Evolutionary conservation across 2,329 filamentous ascomycete genomes (phyloP), one percentile per base, ranked within the genome.

Genomic region (Sclerotinia spermophila): DNA sequence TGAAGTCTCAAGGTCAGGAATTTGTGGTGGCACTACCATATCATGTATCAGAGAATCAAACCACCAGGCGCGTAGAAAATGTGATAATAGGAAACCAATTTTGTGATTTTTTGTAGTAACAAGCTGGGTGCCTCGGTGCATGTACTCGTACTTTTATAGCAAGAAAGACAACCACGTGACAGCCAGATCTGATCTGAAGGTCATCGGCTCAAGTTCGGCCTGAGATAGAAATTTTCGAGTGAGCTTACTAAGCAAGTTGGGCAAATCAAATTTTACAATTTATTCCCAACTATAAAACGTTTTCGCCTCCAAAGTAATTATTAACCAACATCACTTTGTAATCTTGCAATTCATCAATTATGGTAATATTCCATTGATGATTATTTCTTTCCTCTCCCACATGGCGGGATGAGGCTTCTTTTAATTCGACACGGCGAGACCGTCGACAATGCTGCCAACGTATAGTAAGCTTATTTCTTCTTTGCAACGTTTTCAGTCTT

Each of bases 351-450:
- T 19, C 33, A 35, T 53, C 60, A 71, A 72, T 44, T 53, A 71
- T 75, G 60, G 64, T 76, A 68, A 75, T 73, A 71, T 71, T 72
- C 30, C 71, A 56, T 78, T 73, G 75, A 74, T 68, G 72, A 71
- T 64, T 45, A 62, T 44, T 64, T 67, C 51, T 71, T 40, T 30
- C 60, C 69, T 74, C 73, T 74, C 76, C 74, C 72, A 71, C 55
- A 73, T 67, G 74, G 74, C 73, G 74, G 77, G 71, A 87, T 91
- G 86, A 86, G 85, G 78, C 80, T 97, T 69, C 89, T 94, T 77
- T 85, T 97, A 76, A 88, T 97, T 77, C 90, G 94, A 70, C 94
- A 97, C 84, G 94, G 90, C 78, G 94, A 97, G 82, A 95, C 93
- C 24, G 92, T 96, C 74, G 92, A 97, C 82, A 97, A 97, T 80